Percentiles rank a stretch among this genome's conserved stretches.
Evolutionary conservation across 2,329 filamentous ascomycete species (phyloP).

Genomic region (Paraphaeosphaeria sporulosa): DNA sequence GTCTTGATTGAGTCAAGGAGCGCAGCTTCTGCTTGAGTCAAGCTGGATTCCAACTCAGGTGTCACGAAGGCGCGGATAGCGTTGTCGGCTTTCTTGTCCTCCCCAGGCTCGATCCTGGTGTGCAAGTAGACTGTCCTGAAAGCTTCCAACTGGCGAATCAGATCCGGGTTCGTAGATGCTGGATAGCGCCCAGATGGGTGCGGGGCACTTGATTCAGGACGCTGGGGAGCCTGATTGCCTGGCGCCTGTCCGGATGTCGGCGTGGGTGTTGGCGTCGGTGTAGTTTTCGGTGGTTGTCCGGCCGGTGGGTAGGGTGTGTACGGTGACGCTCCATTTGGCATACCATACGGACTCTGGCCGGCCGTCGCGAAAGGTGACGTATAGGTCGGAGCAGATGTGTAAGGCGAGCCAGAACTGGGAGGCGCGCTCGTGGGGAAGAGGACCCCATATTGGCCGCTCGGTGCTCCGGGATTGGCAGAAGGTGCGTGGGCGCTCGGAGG

Average conservation of each 20-base stretch:
- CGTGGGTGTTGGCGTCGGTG: constrained; percentile 19
- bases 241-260: constrained; percentile 21
- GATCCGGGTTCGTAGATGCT: constrained; percentile 32
- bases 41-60: constrained; percentile 29
- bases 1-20: constrained; percentile 36
- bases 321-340: constrained; percentile 26
- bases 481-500: constrained; percentile 35
- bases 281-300: constrained; percentile 27
- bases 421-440: constrained; percentile 42
- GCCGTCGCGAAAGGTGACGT: constrained; percentile 40
- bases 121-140: constrained; percentile 43
- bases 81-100: constrained; percentile 42
- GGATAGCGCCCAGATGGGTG: constrained; percentile 43
- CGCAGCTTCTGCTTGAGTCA: constrained; percentile 34
- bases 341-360: constrained; percentile 39
- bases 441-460: constrained; percentile 45
- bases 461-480: constrained; percentile 29
- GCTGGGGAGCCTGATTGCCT: constrained; percentile 13
- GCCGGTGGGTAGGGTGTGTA: constrained; percentile 39
- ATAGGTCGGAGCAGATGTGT: constrained; percentile 34
- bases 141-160: constrained; percentile 44
- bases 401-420: constrained; percentile 30
- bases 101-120: constrained; percentile 30
- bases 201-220: constrained; percentile 17
- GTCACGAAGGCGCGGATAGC: constrained; percentile 41